Evolutionary conservation across 1,139 yeast genomes (phyloP).

Genomic region (Magnusiomyces ingens): DNA sequence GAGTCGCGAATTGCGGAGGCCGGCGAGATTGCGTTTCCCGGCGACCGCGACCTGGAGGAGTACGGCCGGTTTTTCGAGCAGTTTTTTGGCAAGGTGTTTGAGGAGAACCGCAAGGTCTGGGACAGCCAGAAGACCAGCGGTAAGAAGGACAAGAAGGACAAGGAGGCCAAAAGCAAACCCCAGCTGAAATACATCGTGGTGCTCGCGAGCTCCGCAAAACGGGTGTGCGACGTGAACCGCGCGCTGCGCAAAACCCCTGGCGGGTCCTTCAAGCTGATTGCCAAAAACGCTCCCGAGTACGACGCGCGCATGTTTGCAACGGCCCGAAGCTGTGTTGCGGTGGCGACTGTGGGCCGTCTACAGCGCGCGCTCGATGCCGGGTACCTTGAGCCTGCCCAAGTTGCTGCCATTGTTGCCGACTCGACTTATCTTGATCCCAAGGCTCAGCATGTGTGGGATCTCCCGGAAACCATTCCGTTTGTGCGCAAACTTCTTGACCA

Average conservation of each 20-base stretch:
- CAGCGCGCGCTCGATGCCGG: conserved; percentile 44
- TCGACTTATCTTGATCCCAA: conserved; percentile 58
- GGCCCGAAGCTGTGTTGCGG: conserved; percentile 50
- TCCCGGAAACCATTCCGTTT: conserved; percentile 29
- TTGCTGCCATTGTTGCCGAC: conserved; percentile 50
- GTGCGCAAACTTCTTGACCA: conserved; percentile 16
- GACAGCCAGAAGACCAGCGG: not conserved
- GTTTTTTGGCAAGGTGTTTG: conserved; percentile 15
- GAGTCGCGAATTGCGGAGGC: conserved; percentile 48
- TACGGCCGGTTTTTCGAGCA: conserved; percentile 39
- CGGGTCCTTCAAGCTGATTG: conserved; percentile 57
- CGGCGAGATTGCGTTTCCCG: conserved; percentile 38
- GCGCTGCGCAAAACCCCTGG: conserved; percentile 38
- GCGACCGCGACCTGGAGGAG: conserved; percentile 42
- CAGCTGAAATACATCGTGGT: conserved; percentile 39
- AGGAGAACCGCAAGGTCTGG: not conserved
- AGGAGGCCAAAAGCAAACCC: conserved; percentile 21
- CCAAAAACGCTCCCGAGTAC: conserved; percentile 55
- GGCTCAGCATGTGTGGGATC: conserved; percentile 58
- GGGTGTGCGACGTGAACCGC: conserved; percentile 68
- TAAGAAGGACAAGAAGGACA: conserved; percentile 8
- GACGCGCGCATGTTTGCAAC: conserved; percentile 48
- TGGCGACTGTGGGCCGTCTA: conserved; percentile 58
- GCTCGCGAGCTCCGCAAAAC: conserved; percentile 59
- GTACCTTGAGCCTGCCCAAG: conserved; percentile 32